Evolutionary conservation across 306 rosid species (phyloP).

Genomic region (Prunus fruticosa): DNA sequence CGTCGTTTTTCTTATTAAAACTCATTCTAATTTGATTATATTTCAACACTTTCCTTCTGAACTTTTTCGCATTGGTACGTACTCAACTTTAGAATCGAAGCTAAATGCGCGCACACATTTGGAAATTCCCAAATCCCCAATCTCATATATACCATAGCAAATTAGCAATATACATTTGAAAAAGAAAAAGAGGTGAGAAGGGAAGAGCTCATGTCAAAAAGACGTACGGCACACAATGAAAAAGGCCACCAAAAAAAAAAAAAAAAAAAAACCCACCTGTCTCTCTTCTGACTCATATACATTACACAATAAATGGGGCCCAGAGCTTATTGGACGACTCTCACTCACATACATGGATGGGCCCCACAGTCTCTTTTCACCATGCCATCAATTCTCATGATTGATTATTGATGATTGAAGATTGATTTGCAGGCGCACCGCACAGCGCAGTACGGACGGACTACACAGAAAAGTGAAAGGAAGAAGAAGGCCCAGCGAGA

Average conservation of each 20-base stretch:
- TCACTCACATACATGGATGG: background rate
- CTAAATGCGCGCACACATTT: background rate
- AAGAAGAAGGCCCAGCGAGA: no score
- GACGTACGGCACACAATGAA: background rate
- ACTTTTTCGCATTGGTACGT: background rate
- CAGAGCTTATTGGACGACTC: background rate
- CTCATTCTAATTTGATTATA: background rate
- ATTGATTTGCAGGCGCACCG: slow-evolving; percentile 30
- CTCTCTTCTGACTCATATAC: background rate
- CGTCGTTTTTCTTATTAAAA: no score
- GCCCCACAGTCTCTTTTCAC: background rate
- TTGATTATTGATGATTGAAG: slow-evolving; percentile 15
- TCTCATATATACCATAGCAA: background rate
- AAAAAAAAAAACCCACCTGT: background rate
- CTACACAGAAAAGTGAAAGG: background rate
- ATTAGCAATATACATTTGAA: background rate
- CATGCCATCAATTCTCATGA: background rate
- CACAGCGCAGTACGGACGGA: slow-evolving; percentile 15
- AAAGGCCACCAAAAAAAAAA: background rate
- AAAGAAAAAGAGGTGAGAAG: background rate
- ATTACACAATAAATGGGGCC: background rate
- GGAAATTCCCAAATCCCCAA: background rate
- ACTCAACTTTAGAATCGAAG: background rate
- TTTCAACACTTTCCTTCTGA: background rate
- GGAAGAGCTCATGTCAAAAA: background rate